Evolutionary conservation across 148 eudicot genomes (phyloP), one percentile per base, ranked within the genome.

Genomic region (Mesembryanthemum crystallinum): DNA sequence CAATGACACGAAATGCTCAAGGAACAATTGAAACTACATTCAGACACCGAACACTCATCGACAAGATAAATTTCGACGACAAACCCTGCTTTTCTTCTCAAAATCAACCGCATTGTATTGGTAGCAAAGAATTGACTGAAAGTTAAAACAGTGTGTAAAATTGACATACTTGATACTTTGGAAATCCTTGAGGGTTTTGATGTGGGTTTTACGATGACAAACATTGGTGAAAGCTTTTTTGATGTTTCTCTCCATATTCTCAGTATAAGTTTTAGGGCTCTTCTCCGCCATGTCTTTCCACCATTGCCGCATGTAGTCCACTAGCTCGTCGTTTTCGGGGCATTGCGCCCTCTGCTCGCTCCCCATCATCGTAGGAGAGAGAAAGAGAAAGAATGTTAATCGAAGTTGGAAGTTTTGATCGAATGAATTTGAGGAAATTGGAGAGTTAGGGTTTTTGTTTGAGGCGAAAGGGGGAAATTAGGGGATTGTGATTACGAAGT

Each of bases 151-250:
- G 7, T 2, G 29, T 3, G 3, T 18, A 12, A 20, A 67, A 11
- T n/a, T 8, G n/a, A 88, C 87, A 81, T 73, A 94, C 98, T 94
- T 91, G 85, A 94, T 76, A 5, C 74, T 64, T 15, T 88, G 76
- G 24, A 94, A 86, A 9, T 94, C 93, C 47, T 86, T 88, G 69
- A 90, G 88, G 55, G 90, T 82, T 74, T 54, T 75, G 42, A 94
- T 76, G 0, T 83, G 91, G 12, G 74, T 62, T 80, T 88, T 89
- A 77, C 83, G 82, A 54, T 71, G 55, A 75, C 94, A 87, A 29
- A 89, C 72, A 64, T 80, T 88, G 43, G 82, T 80, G 23, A 82
- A 82, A 24, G 91, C 98, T 67, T 82, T 91, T 14, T 85, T 67
- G 29, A 94, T 72, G 21, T 84, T 87, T 67, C 43, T 75, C 25